phyloP scores from a whole-genome alignment of 441 rosid genomes.

The Mallotus repandus region DNA sequence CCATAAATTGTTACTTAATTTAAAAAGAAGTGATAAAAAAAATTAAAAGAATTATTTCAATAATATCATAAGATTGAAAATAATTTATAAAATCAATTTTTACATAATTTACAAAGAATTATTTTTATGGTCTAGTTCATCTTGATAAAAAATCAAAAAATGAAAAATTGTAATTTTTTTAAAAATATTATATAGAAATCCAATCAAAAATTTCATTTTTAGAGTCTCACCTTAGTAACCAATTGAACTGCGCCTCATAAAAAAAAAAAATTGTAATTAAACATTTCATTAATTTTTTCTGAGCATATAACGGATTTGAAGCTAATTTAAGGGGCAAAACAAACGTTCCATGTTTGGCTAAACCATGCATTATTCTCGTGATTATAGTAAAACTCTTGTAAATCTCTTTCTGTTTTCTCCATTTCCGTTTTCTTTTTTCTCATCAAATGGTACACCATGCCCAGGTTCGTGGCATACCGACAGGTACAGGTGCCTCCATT shows the following conservation, averaged over 20 bases:
- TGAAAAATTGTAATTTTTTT: too few relatives aligned
- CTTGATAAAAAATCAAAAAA: too few relatives aligned
- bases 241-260: too few relatives aligned
- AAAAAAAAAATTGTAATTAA: not conserved
- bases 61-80: too few relatives aligned
- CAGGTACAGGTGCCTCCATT: constrained; percentile 26
- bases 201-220: too few relatives aligned
- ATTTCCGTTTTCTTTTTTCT: not conserved
- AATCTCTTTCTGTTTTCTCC: constrained; percentile 2
- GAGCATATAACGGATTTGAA: not conserved
- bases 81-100: too few relatives aligned
- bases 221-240: too few relatives aligned
- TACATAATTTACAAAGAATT: too few relatives aligned
- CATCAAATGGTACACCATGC: constrained; percentile 34
- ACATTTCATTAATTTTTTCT: not conserved
- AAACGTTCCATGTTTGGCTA: constrained; percentile 19
- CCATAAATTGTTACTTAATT: not conserved
- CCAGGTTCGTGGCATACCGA: constrained; percentile 24
- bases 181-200: too few relatives aligned
- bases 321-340: constrained; percentile 19
- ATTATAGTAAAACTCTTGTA: constrained; percentile 9
- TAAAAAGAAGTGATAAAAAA: not conserved
- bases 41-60: not conserved
- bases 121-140: too few relatives aligned
- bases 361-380: constrained; percentile 23